phyloP scores from a whole-genome alignment of 1,284 basidiomycete species.

The Meira miltonrushii region DNA sequence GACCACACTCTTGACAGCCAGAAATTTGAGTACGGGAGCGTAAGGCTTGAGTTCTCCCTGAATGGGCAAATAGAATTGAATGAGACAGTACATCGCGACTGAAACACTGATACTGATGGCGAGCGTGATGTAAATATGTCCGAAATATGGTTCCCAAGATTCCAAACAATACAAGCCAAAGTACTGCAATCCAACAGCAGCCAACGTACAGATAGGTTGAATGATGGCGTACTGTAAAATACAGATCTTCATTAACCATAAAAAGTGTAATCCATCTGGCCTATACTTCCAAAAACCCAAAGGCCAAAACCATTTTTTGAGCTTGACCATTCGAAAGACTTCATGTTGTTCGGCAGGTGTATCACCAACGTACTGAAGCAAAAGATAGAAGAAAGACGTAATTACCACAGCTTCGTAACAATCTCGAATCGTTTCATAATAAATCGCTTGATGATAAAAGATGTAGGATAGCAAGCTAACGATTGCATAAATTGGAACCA shows the following conservation, averaged over 20 bases:
- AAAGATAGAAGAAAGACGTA: constrained; percentile 71
- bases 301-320: constrained; percentile 68
- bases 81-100: constrained; percentile 69
- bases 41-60: constrained; percentile 61
- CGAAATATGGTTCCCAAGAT: constrained; percentile 67
- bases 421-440: constrained; percentile 49
- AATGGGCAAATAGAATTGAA: constrained; percentile 68
- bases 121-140: constrained; percentile 60
- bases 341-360: constrained; percentile 63
- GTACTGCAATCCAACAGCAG: constrained; percentile 64
- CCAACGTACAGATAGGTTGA: constrained; percentile 63
- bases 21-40: constrained; percentile 63
- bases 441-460: constrained; percentile 56
- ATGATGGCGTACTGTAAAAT: constrained; percentile 74
- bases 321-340: constrained; percentile 58
- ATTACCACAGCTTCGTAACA: constrained; percentile 46
- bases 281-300: constrained; percentile 63
- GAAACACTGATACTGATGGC: constrained; percentile 70
- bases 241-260: constrained; percentile 71
- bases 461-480: constrained; percentile 67
- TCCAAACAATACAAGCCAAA: constrained; percentile 67
- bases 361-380: constrained; percentile 67
- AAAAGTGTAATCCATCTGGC: constrained; percentile 61
- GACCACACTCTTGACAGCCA: constrained; percentile 69
- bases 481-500: constrained; percentile 70